Percentiles rank a stretch among this genome's conserved stretches.
phyloP scores from a whole-genome alignment of 495 filamentous ascomycete genomes.

The Penicillium fimorum region DNA sequence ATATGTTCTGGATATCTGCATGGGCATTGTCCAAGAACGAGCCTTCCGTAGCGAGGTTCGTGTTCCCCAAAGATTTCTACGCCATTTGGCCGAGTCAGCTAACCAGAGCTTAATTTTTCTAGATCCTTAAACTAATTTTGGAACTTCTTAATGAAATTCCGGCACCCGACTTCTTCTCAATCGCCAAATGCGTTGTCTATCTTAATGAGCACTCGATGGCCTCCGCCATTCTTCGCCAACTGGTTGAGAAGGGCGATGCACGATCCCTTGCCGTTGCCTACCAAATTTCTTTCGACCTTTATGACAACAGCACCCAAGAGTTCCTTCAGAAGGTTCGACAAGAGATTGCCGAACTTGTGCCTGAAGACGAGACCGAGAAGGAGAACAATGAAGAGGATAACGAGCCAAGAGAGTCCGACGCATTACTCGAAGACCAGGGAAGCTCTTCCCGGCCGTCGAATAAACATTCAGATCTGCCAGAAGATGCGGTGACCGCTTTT shows the following conservation, averaged over 20 bases:
- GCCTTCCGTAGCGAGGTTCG: constrained; percentile 74
- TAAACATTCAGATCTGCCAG: constrained; percentile 39
- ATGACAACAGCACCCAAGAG: constrained; percentile 97
- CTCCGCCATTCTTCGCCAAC: constrained; percentile 76
- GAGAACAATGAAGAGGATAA: constrained; percentile 44
- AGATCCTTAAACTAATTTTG: constrained; percentile 84
- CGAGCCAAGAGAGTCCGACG: constrained; percentile 54
- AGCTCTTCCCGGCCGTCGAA: constrained; percentile 39
- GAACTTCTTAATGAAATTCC: constrained; percentile 85
- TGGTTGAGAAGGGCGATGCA: constrained; percentile 76
- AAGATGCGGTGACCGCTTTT: constrained; percentile 60
- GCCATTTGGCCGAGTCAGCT: constrained; percentile 12
- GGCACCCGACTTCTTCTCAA: constrained; percentile 93
- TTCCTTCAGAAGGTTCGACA: constrained; percentile 89
- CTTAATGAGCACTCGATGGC: constrained; percentile 90
- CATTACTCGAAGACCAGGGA: constrained; percentile 48
- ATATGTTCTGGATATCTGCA: constrained; percentile 92
- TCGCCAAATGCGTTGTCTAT: constrained; percentile 97
- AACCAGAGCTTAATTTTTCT: constrained; percentile 22
- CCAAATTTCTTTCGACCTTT: constrained; percentile 96
- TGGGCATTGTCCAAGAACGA: constrained; percentile 96
- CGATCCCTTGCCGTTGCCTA: constrained; percentile 83
- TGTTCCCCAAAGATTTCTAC: constrained; percentile 12
- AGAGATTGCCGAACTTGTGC: constrained; percentile 64
- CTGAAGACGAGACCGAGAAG: constrained; percentile 41